Base-by-base conservation (phyloP, 257 asterid genomes). In the Gardenia jasminoides region DNA sequence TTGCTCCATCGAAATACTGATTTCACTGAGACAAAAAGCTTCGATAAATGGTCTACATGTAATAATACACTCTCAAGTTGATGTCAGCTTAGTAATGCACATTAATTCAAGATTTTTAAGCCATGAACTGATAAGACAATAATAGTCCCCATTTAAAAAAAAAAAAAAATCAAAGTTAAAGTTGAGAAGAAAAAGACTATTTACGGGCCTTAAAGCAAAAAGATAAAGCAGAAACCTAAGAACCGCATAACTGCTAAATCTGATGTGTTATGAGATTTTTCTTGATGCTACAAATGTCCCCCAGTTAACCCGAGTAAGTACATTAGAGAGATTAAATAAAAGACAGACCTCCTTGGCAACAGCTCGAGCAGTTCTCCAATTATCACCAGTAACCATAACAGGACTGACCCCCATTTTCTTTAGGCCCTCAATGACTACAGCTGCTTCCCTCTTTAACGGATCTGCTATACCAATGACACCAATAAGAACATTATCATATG, bases 361-460 rank as follows among this genome's bases (percentile, higher is more conserved):
- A 70, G 99, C 97, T 73, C 80, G 89, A 83, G 99, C 98, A 12
- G 99, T 96, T 88, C 98, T 92, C 97, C 97, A 89, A 73, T 96
- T 96, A 87, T 96, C 99, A 83, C 99, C 99, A 16, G 99, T 96
- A 74, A 96, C 99, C 98, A 96, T 93, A 80, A 96, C 92, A 78
- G 99, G 97, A 66, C 61, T 86, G 80, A 96, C 87, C 11, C 97
- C 97, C 97, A 96, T 96, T 92, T 94, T 96, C 73, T 56, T 64
- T 71, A 96, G 98, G 83, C 95, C 97, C 83, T 96, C 97, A 39
- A 96, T 79, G 43, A 96, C 99, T 66, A 96, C 93, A 15, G 96
- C 88, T 77, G 99, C 99, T 90, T 96, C 99, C 84, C 99, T 87
- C 90, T 96, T 93, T 47, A 96, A 85, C 48, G 99, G 97, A 88